Percentiles rank a stretch among this genome's conserved stretches.
Evolutionary conservation across 2,329 filamentous ascomycete genomes (phyloP).

Genomic region (Hymenoscyphus scutula): DNA sequence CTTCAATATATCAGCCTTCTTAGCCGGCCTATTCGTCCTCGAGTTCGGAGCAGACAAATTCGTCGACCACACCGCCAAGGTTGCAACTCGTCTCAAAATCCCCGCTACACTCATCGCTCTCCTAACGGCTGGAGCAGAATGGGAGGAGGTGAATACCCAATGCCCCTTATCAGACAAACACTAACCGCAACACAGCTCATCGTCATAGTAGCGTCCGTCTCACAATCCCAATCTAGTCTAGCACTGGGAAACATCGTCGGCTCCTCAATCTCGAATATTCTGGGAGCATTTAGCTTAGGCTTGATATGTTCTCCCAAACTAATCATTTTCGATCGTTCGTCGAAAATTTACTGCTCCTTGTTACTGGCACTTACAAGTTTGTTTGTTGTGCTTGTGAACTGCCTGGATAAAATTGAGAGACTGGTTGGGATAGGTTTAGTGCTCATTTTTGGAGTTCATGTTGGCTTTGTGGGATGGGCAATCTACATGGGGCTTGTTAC

Average conservation of each 20-base stretch:
- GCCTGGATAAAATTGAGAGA: neutral
- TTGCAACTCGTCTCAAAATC: conserved; percentile 45
- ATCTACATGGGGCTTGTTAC: conserved; percentile 45
- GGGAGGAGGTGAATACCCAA: conserved; percentile 47
- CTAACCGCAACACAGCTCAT: conserved; percentile 39
- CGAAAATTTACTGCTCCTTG: conserved; percentile 46
- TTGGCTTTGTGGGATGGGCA: conserved; percentile 43
- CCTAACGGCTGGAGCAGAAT: conserved; percentile 53
- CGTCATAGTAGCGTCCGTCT: conserved; percentile 48
- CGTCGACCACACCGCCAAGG: conserved; percentile 48
- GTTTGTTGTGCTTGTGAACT: neutral
- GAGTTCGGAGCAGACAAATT: conserved; percentile 53
- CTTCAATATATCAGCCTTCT: conserved; percentile 49
- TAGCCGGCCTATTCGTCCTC: conserved; percentile 47
- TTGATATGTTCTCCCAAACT: conserved; percentile 42
- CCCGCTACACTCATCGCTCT: conserved; percentile 49
- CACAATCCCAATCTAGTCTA: conserved; percentile 45
- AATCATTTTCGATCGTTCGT: conserved; percentile 46
- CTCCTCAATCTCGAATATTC: conserved; percentile 53
- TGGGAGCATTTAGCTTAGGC: conserved; percentile 54
- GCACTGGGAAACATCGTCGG: conserved; percentile 55
- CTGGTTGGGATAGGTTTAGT: conserved; percentile 38
- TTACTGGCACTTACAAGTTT: conserved; percentile 36
- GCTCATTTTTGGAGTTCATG: conserved; percentile 43
- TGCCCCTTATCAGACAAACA: neutral